Conservation (phyloP, 164 flowering plant species). For the Chloranthus sessilifolius region DNA sequence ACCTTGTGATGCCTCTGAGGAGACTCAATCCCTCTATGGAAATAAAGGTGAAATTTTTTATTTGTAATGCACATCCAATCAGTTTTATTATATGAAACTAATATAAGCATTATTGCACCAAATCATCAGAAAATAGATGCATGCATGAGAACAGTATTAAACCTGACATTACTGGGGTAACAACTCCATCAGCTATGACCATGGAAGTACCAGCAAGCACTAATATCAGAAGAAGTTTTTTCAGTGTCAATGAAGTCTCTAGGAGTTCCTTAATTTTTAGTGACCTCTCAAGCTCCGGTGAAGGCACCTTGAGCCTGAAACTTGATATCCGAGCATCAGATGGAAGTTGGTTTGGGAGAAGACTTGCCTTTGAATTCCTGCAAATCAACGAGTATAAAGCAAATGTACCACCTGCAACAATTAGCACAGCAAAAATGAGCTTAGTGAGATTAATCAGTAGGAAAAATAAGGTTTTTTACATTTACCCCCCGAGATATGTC, state of each 20-base stretch:
- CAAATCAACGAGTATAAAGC: constrained; percentile 94
- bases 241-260: constrained; percentile 72
- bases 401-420: constrained; percentile 91
- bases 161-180: constrained; percentile 99
- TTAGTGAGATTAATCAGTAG: too few species aligned
- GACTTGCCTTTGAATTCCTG: constrained; percentile 96
- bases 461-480: too few species aligned
- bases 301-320: constrained; percentile 96
- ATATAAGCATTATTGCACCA: too few species aligned
- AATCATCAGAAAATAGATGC: not conserved
- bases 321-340: constrained; percentile 99
- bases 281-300: constrained; percentile 97
- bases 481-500: too few species aligned
- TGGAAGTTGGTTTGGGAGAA: constrained; percentile 95
- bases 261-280: constrained; percentile 85
- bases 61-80: too few species aligned
- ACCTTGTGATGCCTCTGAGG: too few species aligned
- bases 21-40: too few species aligned
- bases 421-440: too few species aligned
- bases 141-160: constrained; percentile 9
- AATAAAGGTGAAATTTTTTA: too few species aligned
- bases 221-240: constrained; percentile 72
- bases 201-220: constrained; percentile 97
- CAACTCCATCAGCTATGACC: constrained; percentile 96
- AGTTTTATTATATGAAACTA: too few species aligned